Evolutionary conservation across 345 rosid genomes (phyloP), one percentile per base, ranked within the genome.

Genomic region (Hibiscus syriacus): DNA sequence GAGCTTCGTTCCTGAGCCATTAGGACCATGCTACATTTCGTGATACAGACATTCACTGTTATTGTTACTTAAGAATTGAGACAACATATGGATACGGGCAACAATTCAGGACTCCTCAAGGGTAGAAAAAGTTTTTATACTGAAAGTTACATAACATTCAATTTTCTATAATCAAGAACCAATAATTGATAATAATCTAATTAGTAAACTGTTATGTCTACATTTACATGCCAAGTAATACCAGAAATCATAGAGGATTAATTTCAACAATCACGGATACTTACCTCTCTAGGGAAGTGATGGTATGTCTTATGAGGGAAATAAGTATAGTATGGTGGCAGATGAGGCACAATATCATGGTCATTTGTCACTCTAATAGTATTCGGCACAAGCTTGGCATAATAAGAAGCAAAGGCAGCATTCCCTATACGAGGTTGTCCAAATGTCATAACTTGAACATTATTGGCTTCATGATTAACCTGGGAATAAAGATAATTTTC

Each of bases 351-450:
- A 1, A 90, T 87, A 73, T 93, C 98, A 70, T 77, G 90, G 4
- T 78, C 90, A 79, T 90, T 83, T 25, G 88, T 84, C 52, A 93
- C 87, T 60, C 98, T 80, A 63, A 89, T 78, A 13, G 91, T 80
- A 71, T 90, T 77, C 3, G 96, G 96, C 60, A 93, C 91, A 64
- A 81, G 80, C 56, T 80, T 70, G 67, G 80, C 80, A 63, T 90
- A 89, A 76, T 74, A 90, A 26, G 89, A 77, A 72, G 96, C 84
- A 79, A 93, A 93, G 54, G 53, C 91, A 0, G 91, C 91, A 86
- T 93, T 93, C 64, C 98, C 98, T 45, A 93, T 71, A 65, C 98
- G 95, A 68, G 98, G 98, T 62, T 89, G 98, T 75, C 98, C 98
- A 85, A 89, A 93, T 6, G 98, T 90, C 75, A 90, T 74, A 70